phyloP scores from a whole-genome alignment of 495 filamentous ascomycete genomes.

The Xylaria curta region DNA sequence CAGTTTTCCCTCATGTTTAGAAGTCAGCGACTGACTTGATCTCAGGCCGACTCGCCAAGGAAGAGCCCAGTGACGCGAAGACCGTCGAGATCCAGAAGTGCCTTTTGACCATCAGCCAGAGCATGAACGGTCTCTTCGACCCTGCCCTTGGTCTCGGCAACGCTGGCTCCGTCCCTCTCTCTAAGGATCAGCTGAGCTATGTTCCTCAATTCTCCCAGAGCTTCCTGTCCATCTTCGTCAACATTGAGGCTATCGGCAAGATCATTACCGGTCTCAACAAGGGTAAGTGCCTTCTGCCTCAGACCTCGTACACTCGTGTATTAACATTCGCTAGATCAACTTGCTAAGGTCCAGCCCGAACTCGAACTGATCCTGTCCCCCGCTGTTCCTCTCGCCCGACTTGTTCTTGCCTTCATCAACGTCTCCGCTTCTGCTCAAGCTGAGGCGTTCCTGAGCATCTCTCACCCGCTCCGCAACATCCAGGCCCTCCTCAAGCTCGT shows the following conservation, averaged over 20 bases:
- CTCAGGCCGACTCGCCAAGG: background rate
- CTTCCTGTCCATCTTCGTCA: slow-evolving; percentile 29
- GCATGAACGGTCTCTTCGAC: slow-evolving; percentile 29
- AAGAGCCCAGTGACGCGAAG: slow-evolving; percentile 18
- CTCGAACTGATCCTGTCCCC: slow-evolving; percentile 33
- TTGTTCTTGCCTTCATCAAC: slow-evolving; percentile 31
- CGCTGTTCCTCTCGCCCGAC: slow-evolving; percentile 30
- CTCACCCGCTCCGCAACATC: slow-evolving; percentile 28
- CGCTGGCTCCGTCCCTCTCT: slow-evolving; percentile 19
- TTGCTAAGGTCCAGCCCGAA: slow-evolving; percentile 33
- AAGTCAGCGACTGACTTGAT: background rate
- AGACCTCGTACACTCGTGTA: background rate
- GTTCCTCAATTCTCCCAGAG: slow-evolving; percentile 29
- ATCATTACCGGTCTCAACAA: slow-evolving; percentile 17
- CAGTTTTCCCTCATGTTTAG: background rate
- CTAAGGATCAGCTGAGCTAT: slow-evolving; percentile 28
- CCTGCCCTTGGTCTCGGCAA: slow-evolving; percentile 27
- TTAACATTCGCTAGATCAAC: slow-evolving; percentile 32
- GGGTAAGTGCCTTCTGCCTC: slow-evolving; percentile 24
- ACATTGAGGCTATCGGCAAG: slow-evolving; percentile 31
- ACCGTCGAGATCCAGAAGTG: slow-evolving; percentile 31
- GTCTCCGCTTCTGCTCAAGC: slow-evolving; percentile 23
- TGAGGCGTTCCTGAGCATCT: slow-evolving; percentile 24
- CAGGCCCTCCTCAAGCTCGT: slow-evolving; percentile 16
- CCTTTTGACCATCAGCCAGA: slow-evolving; percentile 28